Evolutionary conservation across 306 rosid genomes (phyloP).

Genomic region (Acacia confusa): DNA sequence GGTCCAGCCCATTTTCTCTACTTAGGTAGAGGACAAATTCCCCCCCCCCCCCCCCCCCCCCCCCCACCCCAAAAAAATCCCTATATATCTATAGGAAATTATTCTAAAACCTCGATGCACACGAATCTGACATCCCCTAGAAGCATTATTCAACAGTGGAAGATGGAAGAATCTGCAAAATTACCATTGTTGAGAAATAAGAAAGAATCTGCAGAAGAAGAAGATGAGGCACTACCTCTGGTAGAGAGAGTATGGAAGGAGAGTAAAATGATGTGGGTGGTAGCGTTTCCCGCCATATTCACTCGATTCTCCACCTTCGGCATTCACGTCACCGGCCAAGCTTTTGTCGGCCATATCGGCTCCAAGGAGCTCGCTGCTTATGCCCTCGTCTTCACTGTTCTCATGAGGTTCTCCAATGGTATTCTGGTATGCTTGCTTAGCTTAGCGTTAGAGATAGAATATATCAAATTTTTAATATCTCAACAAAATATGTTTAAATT

Average conservation of each 20-base stretch:
- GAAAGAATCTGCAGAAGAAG: background rate
- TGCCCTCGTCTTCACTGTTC: constrained; percentile 15
- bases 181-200: background rate
- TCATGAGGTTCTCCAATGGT: constrained; percentile 54
- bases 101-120: background rate
- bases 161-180: background rate
- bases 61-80: too few relatives aligned
- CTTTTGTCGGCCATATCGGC: constrained; percentile 54
- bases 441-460: too few relatives aligned
- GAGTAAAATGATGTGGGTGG: constrained; percentile 14
- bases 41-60: too few relatives aligned
- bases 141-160: background rate
- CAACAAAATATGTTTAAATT: too few relatives aligned
- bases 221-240: constrained; percentile 9
- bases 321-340: constrained; percentile 46
- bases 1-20: too few relatives aligned
- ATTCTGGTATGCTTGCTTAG: constrained; percentile 33
- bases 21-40: too few relatives aligned
- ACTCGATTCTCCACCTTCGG: constrained; percentile 50
- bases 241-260: constrained; percentile 47
- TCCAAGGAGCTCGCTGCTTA: constrained; percentile 1
- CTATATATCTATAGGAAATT: background rate
- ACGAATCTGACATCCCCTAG: background rate
- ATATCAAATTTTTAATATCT: too few relatives aligned
- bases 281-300: background rate